Percentiles rank a stretch among this genome's conserved stretches.
These are phyloP conservation scores for Primulina huaijiensis DNA, from an alignment of 257 asterid genomes.

Conservation along the genomic window DNA sequence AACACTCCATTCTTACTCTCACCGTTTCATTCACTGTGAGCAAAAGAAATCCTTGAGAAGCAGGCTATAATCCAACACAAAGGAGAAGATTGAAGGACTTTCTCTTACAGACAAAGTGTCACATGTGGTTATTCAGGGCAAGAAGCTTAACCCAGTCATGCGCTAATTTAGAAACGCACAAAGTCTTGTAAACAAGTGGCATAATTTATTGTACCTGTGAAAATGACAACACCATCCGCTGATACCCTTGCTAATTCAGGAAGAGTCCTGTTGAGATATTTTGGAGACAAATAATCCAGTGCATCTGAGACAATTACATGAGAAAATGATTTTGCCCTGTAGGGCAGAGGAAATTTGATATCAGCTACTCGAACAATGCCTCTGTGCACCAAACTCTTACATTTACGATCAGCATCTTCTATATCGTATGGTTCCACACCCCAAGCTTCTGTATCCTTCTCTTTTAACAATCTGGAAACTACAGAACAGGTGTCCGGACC, in stretches of 20 bases:
- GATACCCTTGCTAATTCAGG: slow-evolving; percentile 52
- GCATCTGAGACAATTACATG: slow-evolving; percentile 51
- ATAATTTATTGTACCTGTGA: slow-evolving; percentile 38
- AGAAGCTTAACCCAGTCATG: slow-evolving; percentile 1
- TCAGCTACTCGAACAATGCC: slow-evolving; percentile 53
- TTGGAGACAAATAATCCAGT: slow-evolving; percentile 58
- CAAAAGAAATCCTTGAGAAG: background rate
- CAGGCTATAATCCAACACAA: background rate
- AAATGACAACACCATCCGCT: slow-evolving; percentile 45
- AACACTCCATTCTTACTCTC: background rate
- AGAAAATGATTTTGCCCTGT: slow-evolving; percentile 46
- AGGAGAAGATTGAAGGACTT: background rate
- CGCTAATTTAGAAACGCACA: background rate
- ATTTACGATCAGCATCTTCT: slow-evolving; percentile 39
- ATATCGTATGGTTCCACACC: slow-evolving; percentile 54
- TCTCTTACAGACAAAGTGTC: slow-evolving; percentile 3
- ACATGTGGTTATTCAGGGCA: background rate
- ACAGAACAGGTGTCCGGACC: slow-evolving; percentile 55
- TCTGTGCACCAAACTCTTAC: slow-evolving; percentile 46
- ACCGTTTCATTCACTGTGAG: background rate
- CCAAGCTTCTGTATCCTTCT: slow-evolving; percentile 46
- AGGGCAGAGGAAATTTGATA: slow-evolving; percentile 54
- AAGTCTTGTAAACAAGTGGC: slow-evolving; percentile 10
- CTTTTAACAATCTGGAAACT: slow-evolving; percentile 38
- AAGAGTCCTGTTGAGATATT: slow-evolving; percentile 47